Base-by-base conservation (phyloP, 1,284 basidiomycete genomes). In the Ustilago crameri region DNA sequence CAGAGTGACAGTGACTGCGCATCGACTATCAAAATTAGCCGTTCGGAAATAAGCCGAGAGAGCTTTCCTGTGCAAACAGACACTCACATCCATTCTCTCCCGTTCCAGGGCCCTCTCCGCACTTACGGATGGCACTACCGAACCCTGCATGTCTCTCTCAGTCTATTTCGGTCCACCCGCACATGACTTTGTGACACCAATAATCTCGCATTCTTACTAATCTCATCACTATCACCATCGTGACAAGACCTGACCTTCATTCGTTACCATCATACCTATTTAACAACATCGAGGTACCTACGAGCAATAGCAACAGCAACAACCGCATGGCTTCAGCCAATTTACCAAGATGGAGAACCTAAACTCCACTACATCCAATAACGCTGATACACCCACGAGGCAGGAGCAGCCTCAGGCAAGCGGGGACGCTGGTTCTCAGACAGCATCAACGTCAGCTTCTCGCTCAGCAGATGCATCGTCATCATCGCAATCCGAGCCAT, bases 1-100 rank as follows among this genome's bases (percentile, higher is more conserved):
- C n/a, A n/a, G n/a, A n/a, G n/a, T n/a, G n/a, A n/a, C n/a, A n/a
- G n/a, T n/a, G n/a, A n/a, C n/a, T n/a, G n/a, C n/a, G 41, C 40
- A 53, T 58, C 61, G 61, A 54, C 54, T 58, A 64, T 58, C 51
- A 52, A 54, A 45, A 50, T 50, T 32, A 14, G 20, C 22, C 17
- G 18, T 15, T 24, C 51, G 55, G 61, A 64, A 64, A 34, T 58
- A 58, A 64, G 50, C 38, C 37, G n/a, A 34, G 26, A 23, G 38
- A 43, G 32, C 45, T 35, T 35, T 47, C 22, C 38, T 30, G 12
- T 30, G 30, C 30, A 30, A 30, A 5, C 30, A 30, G 12, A 5
- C 12, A 12, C n/a, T n/a, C n/a, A n/a, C n/a, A n/a, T n/a, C n/a
- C n/a, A n/a, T n/a, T n/a, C n/a, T n/a, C n/a, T n/a, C n/a, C n/a